Percentiles rank a stretch among this genome's conserved stretches.
Evolutionary conservation across 305 asterid genomes (phyloP).

Genomic region (Rubia peregrina): DNA sequence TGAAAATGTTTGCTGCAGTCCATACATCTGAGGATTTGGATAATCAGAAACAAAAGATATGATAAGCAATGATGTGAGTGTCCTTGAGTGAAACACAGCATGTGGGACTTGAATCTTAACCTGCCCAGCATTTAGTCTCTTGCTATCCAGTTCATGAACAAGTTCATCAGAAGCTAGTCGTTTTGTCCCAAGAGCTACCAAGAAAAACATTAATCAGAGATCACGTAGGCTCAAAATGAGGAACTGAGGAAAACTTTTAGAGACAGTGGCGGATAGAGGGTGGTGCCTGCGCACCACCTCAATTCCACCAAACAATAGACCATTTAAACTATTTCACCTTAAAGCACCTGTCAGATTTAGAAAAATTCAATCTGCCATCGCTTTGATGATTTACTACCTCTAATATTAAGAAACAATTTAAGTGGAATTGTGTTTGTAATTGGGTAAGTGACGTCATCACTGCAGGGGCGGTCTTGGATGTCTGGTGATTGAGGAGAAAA

Average conservation of each 20-base stretch:
- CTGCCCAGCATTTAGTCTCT: slow-evolving; percentile 84
- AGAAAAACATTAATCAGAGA: not conserved
- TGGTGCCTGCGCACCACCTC: not conserved
- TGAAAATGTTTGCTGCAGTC: slow-evolving; percentile 45
- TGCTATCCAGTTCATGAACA: slow-evolving; percentile 61
- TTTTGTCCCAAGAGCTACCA: slow-evolving; percentile 83
- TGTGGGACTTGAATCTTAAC: slow-evolving; percentile 31
- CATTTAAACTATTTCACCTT: not conserved
- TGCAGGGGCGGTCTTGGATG: too few relatives aligned
- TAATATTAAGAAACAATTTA: too few relatives aligned
- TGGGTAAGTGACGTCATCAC: too few relatives aligned
- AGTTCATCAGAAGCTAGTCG: slow-evolving; percentile 86
- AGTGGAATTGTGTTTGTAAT: too few relatives aligned
- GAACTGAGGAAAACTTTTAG: not conserved
- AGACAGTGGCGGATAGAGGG: not conserved
- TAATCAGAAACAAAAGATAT: slow-evolving; percentile 13
- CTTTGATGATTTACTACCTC: not conserved
- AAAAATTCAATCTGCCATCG: not conserved
- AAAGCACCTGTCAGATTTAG: not conserved
- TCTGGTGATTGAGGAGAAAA: too few relatives aligned
- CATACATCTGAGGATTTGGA: slow-evolving; percentile 33
- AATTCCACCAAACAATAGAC: not conserved
- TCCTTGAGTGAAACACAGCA: slow-evolving; percentile 10
- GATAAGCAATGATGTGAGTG: slow-evolving; percentile 5
- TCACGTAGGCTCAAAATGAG: not conserved